Percentiles rank a stretch among this genome's conserved stretches.
Conservation (phyloP, 2,329 filamentous ascomycete genomes). For the Remersonia thermophila region DNA sequence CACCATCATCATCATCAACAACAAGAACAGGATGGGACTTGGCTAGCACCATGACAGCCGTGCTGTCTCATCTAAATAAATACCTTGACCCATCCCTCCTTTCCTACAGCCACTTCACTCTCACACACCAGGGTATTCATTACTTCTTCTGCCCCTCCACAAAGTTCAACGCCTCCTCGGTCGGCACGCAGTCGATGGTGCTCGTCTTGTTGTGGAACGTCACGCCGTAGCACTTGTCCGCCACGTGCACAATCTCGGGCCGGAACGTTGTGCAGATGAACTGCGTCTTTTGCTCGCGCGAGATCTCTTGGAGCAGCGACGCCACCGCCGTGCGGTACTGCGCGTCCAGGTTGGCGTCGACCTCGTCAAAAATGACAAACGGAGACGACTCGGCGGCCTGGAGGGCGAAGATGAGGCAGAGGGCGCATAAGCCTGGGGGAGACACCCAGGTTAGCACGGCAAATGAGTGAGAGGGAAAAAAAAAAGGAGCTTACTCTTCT, state of each 20-base stretch:
- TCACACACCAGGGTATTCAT: no score
- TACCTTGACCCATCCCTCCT: no score
- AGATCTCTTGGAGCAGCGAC: slow-evolving; percentile 70
- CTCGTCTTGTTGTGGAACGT: slow-evolving; percentile 90
- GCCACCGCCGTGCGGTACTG: slow-evolving; percentile 96
- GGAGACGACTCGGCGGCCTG: slow-evolving; percentile 94
- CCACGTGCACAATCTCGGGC: slow-evolving; percentile 88
- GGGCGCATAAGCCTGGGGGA: slow-evolving; percentile 62
- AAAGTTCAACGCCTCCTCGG: slow-evolving; percentile 81
- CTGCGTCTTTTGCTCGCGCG: slow-evolving; percentile 53
- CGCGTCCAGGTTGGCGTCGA: slow-evolving; percentile 94
- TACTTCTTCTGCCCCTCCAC: slow-evolving; percentile 64
- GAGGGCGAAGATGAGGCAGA: slow-evolving; percentile 98
- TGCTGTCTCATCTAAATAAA: no score
- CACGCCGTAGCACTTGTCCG: slow-evolving; percentile 96
- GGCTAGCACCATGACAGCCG: no score
- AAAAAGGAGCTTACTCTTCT: slow-evolving; percentile 61
- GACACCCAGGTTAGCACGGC: slow-evolving; percentile 1
- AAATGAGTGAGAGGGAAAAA: slow-evolving; percentile 5
- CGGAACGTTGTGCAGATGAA: slow-evolving; percentile 99
- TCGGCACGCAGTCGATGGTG: slow-evolving; percentile 78
- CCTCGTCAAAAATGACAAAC: slow-evolving; percentile 98
- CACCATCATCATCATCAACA: no score
- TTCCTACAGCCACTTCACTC: no score
- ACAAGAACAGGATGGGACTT: no score